Evolutionary conservation across 305 asterid species (phyloP).

Genomic region (Fraxinus sp.): DNA sequence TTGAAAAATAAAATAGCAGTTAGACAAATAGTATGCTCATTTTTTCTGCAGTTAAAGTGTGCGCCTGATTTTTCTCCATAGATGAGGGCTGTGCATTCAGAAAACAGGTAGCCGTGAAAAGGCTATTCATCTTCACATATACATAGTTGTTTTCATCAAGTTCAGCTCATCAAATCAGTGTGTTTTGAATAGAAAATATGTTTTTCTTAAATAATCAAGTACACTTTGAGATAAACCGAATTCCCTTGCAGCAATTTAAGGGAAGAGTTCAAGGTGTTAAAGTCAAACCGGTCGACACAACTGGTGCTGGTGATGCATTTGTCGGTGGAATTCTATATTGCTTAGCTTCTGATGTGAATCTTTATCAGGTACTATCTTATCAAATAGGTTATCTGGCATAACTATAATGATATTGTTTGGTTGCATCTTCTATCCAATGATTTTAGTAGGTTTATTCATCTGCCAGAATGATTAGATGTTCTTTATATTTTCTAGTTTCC

Average conservation of each 20-base stretch:
- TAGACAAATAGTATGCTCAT: neutral
- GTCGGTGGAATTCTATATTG: slow-evolving; percentile 64
- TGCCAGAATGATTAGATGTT: neutral
- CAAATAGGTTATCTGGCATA: neutral
- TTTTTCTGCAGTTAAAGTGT: neutral
- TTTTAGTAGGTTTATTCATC: neutral
- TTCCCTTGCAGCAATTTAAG: slow-evolving; percentile 59
- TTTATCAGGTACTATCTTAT: slow-evolving; percentile 48
- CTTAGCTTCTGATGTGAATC: slow-evolving; percentile 55
- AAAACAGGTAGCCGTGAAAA: neutral
- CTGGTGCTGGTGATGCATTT: slow-evolving; percentile 98
- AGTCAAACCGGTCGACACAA: slow-evolving; percentile 75
- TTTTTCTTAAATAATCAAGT: neutral
- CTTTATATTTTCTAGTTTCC: neutral
- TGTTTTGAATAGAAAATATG: neutral
- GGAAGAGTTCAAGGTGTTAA: slow-evolving; percentile 67
- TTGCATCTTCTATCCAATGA: neutral
- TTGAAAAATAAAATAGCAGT: slow-evolving; percentile 9
- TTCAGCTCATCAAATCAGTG: neutral
- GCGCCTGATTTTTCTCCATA: neutral
- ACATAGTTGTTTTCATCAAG: neutral
- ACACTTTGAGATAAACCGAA: neutral
- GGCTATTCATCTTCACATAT: neutral
- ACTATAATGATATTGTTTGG: neutral
- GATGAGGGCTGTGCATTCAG: neutral